Evolutionary conservation across 2,329 filamentous ascomycete genomes (phyloP).

Genomic region (Paramyrothecium roridum): DNA sequence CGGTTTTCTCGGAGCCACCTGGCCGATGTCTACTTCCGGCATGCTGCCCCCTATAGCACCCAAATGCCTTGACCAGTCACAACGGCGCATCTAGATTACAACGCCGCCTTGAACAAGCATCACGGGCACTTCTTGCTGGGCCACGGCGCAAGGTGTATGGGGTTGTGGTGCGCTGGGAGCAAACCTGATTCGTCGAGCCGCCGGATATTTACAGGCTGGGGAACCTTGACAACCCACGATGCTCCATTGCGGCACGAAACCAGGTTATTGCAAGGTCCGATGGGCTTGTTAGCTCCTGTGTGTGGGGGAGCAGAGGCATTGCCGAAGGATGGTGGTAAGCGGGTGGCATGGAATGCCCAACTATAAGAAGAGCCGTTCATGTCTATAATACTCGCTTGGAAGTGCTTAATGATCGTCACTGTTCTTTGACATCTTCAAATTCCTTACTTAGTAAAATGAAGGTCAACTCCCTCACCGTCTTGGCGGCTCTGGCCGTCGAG

Average conservation of each 20-base stretch:
- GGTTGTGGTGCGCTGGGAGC: background rate
- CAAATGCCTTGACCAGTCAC: background rate
- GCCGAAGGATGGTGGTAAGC: background rate
- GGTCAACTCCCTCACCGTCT: conserved; percentile 22
- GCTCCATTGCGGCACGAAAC: background rate
- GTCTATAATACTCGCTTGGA: background rate
- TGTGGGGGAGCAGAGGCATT: background rate
- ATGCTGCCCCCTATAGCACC: background rate
- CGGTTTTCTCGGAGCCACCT: conserved; percentile 1
- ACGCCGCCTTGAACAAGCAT: background rate
- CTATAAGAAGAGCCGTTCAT: background rate
- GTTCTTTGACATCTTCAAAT: background rate
- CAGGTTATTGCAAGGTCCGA: background rate
- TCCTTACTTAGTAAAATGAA: conserved; percentile 26
- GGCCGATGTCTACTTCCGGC: background rate
- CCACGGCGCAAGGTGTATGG: background rate
- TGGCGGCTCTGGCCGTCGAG: conserved; percentile 29
- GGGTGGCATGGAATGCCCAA: background rate
- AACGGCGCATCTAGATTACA: background rate
- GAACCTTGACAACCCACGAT: background rate
- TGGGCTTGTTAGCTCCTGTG: no score
- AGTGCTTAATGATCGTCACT: background rate
- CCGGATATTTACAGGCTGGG: background rate
- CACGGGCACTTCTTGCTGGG: background rate
- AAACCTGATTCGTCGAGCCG: background rate